Evolutionary conservation across 2,329 filamentous ascomycete genomes (phyloP).

Genomic region (Exophiala alcalophila): DNA sequence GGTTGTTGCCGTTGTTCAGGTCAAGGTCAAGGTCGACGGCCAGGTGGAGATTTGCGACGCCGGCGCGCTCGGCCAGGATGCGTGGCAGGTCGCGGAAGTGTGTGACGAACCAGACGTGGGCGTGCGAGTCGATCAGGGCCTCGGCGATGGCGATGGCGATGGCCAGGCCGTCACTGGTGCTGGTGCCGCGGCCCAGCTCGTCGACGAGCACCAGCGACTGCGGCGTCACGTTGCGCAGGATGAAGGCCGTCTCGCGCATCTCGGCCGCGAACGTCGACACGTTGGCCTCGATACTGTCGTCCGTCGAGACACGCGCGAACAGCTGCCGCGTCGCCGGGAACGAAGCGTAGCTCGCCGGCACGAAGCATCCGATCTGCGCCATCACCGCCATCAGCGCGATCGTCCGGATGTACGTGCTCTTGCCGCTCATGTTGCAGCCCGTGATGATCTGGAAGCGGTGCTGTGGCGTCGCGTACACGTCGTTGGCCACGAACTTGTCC

Average conservation of each 20-base stretch:
- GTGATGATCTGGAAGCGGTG: conserved; percentile 89
- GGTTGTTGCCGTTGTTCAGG: no score
- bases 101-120: conserved; percentile 87
- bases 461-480: conserved; percentile 78
- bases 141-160: conserved; percentile 90
- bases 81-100: conserved; percentile 82
- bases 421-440: conserved; percentile 97
- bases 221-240: conserved; percentile 75
- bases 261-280: conserved; percentile 91
- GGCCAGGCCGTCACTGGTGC: conserved; percentile 79
- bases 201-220: conserved; percentile 81
- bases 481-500: conserved; percentile 77
- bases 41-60: conserved; percentile 80
- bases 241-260: conserved; percentile 95
- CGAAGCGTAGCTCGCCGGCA: conserved; percentile 79
- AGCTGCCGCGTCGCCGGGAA: conserved; percentile 78
- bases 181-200: conserved; percentile 87
- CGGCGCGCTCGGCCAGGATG: conserved; percentile 69
- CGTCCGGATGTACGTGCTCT: conserved; percentile 89
- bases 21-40: conserved; percentile 62
- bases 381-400: conserved; percentile 83
- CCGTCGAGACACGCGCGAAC: conserved; percentile 81
- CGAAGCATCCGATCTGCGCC: conserved; percentile 88
- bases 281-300: conserved; percentile 85
- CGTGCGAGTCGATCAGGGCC: conserved; percentile 73